Evolutionary conservation across 441 rosid species (phyloP), one percentile per base, ranked within the genome.

Genomic region (Populus tomentosa): DNA sequence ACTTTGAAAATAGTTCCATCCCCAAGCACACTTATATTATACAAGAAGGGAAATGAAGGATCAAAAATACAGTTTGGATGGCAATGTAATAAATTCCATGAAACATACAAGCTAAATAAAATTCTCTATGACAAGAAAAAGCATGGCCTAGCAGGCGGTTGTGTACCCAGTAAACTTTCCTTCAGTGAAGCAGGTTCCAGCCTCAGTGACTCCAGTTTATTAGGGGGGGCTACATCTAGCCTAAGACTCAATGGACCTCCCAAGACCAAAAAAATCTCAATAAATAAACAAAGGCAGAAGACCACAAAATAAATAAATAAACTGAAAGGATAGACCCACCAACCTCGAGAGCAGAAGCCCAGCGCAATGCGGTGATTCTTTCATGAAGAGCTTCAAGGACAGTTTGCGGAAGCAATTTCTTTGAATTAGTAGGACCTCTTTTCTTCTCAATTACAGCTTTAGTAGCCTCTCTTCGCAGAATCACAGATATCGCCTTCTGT

Each of bases 341-440:
- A 0, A 90, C 98, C 93, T 87, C 88, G 73, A 95, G 97, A 78
- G 98, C 95, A 74, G 98, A 95, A 69, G 90, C 92, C 98, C 98
- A 95, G 0, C 95, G 93, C 80, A 90, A 80, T 77, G 95, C 97
- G 13, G 94, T 90, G 67, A 93, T 90, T 74, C 98, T 79, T 62
- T 95, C 98, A 70, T 89, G 91, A 78, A 95, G 98, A 78, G 95
- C 88, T 81, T 95, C 98, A 20, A 95, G 95, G 24, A 95, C 94
- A 4, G 97, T 91, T 80, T 83, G 84, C 0, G 98, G 98, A 66
- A 90, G 93, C 75, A 95, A 83, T 69, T 85, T 90, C 85, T 90
- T 90, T 13, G 98, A 93, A 84, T 86, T 89, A 67, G 72, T 83
- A 5, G 85, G 86, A 5, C 94, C 93, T 79, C 84, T 80, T 87